Percentiles rank a stretch among this genome's conserved stretches.
phyloP scores from a whole-genome alignment of 257 asterid species.

The Solanum dulcamara region DNA sequence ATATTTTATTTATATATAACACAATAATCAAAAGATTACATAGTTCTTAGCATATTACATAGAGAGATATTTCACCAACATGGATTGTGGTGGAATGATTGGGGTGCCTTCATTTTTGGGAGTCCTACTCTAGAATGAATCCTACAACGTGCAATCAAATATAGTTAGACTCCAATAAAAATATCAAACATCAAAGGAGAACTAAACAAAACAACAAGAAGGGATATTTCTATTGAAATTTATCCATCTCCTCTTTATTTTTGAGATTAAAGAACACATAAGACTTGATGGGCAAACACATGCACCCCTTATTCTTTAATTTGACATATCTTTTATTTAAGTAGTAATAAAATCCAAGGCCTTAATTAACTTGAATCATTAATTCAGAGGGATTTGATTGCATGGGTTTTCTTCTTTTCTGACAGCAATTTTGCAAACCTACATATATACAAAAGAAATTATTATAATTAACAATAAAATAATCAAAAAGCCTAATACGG shows the following conservation, averaged over 20 bases:
- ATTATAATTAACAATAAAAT: not conserved
- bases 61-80: not conserved
- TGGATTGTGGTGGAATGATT: too few species aligned
- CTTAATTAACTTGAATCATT: not conserved
- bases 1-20: not conserved
- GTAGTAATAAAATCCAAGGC: not conserved
- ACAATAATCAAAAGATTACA: not conserved
- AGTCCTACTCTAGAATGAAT: too few species aligned
- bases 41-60: not conserved
- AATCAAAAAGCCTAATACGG: not conserved
- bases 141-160: too few species aligned
- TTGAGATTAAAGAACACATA: not conserved
- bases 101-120: too few species aligned
- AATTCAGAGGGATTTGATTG: not conserved
- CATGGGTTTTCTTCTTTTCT: not conserved
- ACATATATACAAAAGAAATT: not conserved
- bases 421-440: not conserved
- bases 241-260: not conserved
- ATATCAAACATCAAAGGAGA: too few species aligned
- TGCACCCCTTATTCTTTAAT: not conserved
- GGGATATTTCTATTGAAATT: not conserved
- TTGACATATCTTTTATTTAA: not conserved
- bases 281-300: not conserved
- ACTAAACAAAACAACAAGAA: not conserved
- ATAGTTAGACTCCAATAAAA: too few species aligned